Percentiles rank a stretch among this genome's conserved stretches.
Conservation (phyloP, 2,329 filamentous ascomycete species). For the Myriosclerotinia curreyana region DNA sequence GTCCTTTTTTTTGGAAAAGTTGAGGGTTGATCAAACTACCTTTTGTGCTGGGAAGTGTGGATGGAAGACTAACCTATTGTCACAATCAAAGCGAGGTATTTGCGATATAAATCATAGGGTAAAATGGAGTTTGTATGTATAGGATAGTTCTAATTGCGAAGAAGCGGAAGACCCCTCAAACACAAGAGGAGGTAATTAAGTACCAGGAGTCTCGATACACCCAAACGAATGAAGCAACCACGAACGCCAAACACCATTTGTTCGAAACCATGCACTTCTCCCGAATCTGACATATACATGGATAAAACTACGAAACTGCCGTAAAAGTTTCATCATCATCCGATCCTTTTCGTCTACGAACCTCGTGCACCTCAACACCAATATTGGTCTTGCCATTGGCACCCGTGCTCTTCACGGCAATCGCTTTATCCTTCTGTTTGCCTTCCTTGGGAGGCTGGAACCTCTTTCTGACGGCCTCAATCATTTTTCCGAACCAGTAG, state of each 20-base stretch:
- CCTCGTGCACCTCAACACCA: constrained; percentile 36
- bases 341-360: constrained; percentile 35
- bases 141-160: constrained; percentile 12
- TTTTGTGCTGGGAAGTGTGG: not conserved
- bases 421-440: constrained; percentile 37
- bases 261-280: not conserved
- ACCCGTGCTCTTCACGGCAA: constrained; percentile 34
- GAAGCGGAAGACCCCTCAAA: not conserved
- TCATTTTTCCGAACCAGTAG: constrained; percentile 87
- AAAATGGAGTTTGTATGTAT: not conserved
- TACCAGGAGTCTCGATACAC: not conserved
- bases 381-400: constrained; percentile 35
- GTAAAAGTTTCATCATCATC: constrained; percentile 19
- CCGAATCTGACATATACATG: constrained; percentile 1
- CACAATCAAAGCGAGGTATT: not conserved
- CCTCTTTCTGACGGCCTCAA: constrained; percentile 71
- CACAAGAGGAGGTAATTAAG: not conserved
- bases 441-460: constrained; percentile 56
- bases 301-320: constrained; percentile 13
- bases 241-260: not conserved
- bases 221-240: not conserved
- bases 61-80: not conserved
- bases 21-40: too few species aligned
- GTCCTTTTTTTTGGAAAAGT: too few species aligned
- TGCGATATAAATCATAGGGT: not conserved